phyloP scores from a whole-genome alignment of 495 filamentous ascomycete genomes.

The Pyrenopolyporus hunteri region DNA sequence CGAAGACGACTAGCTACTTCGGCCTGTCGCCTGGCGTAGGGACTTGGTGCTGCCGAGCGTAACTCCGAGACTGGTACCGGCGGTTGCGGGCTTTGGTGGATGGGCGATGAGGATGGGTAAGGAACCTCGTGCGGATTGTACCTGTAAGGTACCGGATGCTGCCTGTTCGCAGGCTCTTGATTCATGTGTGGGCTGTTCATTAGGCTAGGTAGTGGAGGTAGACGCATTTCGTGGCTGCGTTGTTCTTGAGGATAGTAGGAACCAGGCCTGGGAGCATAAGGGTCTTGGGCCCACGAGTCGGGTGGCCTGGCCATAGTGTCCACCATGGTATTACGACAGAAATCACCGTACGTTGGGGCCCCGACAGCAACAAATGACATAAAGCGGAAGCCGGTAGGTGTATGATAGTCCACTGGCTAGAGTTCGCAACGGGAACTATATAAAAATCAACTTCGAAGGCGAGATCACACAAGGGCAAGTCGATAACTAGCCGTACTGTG shows the following conservation, averaged over 20 bases:
- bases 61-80: slow-evolving; percentile 45
- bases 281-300: slow-evolving; percentile 48
- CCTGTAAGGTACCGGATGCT: slow-evolving; percentile 27
- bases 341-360: slow-evolving; percentile 45
- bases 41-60: slow-evolving; percentile 31
- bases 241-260: slow-evolving; percentile 50
- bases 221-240: slow-evolving; percentile 38
- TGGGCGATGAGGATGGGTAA: slow-evolving; percentile 33
- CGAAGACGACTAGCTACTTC: slow-evolving; percentile 43
- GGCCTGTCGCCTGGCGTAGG: slow-evolving; percentile 38
- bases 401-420: slow-evolving; percentile 13
- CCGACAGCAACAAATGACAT: slow-evolving; percentile 46
- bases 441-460: slow-evolving; percentile 20
- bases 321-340: slow-evolving; percentile 52
- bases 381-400: slow-evolving; percentile 15
- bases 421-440: slow-evolving; percentile 32
- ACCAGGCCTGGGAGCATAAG: slow-evolving; percentile 47
- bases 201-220: slow-evolving; percentile 39
- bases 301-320: slow-evolving; percentile 56
- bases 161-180: slow-evolving; percentile 29
- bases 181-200: slow-evolving; percentile 28
- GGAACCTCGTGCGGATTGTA: slow-evolving; percentile 28
- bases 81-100: slow-evolving; percentile 30
- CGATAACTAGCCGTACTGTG: slow-evolving; percentile 16
- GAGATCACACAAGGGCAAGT: slow-evolving; percentile 18